Base-by-base conservation (phyloP, 306 rosid genomes). In the Sesbania bispinosa region DNA sequence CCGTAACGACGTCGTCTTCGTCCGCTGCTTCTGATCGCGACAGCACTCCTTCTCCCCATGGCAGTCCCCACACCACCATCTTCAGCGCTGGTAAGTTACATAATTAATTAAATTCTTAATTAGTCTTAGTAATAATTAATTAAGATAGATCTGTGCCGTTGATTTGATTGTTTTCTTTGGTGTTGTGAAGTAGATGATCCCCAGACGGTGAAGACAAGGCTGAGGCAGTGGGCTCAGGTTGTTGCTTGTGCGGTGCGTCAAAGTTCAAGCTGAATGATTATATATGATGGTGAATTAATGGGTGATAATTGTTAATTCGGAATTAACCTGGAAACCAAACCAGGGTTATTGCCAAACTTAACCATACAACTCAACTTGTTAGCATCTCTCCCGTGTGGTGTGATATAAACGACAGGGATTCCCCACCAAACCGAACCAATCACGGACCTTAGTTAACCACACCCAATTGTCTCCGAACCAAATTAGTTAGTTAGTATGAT, bases 171-270 rank as follows among this genome's bases (percentile, higher is more conserved):
- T 18, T 8, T 27, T 4, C 2, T 5, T 62, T 4, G 33, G 2
- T 42, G 52, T 24, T 38, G 42, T 79, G 78, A 74, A 94, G 99
- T 85, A 2, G 97, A 94, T 74, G 84, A 87, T 77, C 89, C 96
- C 1, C 88, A 91, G 79, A 83, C 77, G 81, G 87, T 91, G 83
- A 94, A 94, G 88, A 75, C 88, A 16, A 85, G 92, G 86, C 70
- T 94, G 74, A 89, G 71, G 82, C 96, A 89, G 74, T 94, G 99
- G 99, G 99, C 99, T 1, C 96, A 94, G 87, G 96, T 94, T 43
- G 97, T 94, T 71, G 97, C 93, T 70, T 94, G 99, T 82, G 64
- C 99, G 43, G 97, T 94, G 81, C 81, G 91, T 65, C 97, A 91
- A 67, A 69, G 65, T 74, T 72, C 84, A 29, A 1, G 69, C 59